Evolutionary conservation across 176 grass and related monocot species (phyloP), one percentile per base, ranked within the genome.

Genomic region (Bromus sterilis): DNA sequence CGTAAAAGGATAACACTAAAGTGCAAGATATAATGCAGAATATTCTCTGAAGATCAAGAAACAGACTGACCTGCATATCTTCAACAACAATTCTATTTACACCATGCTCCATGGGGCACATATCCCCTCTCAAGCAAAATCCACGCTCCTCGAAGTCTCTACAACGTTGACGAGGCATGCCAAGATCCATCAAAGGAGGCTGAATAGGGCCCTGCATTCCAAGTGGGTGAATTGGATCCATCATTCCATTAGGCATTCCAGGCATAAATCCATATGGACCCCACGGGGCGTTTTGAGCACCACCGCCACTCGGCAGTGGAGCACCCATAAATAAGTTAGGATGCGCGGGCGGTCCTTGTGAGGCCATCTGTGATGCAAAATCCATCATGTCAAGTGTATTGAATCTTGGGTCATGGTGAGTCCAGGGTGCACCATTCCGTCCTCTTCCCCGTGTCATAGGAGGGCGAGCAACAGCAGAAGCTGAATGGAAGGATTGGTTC

Each of bases 21-120:
- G 30, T 74, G 66, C 13, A 84, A 24, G 39, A 85, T 55, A 82
- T 43, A 83, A 89, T 76, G 43, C 7, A 49, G 41, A 41, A 72
- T 28, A 86, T 58, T 55, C 89, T 78, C 51, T 58, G 66, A 81
- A 87, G 62, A 20, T 71, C 37, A 71, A 76, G 78, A 83, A 90
- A 80, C 70, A 86, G 48, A 83, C 71, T 65, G 41, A 99, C 96
- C 93, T 99, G 96, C 77, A 99, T 90, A 70, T 99, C 96, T 80
- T 99, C 96, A 56, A 99, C 89, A 72, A 99, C 93, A 82, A 99
- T 99, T 81, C 93, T 94, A 89, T 99, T 95, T 53, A 99, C 80
- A 80, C 91, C 96, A 86, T 99, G 96, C 72, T 99, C 96, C 96
- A 99, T 95, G 14, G 96, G 91, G 68, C 96, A 99, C 89, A 99